Evolutionary conservation across 75 land plant genomes (phyloP).

Genomic region (Picea glauca): DNA sequence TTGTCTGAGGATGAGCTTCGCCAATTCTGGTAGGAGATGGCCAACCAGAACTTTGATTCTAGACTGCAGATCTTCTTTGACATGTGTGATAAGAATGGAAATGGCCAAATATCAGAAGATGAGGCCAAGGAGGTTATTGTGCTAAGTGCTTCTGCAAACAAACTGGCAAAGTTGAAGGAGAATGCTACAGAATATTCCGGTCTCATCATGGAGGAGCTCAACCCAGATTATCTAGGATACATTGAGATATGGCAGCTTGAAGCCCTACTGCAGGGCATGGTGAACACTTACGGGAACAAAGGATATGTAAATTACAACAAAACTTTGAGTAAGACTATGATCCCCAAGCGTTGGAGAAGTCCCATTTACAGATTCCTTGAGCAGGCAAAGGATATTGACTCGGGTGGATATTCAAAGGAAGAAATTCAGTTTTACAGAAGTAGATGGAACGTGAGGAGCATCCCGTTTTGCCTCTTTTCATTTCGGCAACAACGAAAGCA

Average conservation of each 20-base stretch:
- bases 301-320: too few relatives aligned
- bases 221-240: conserved; percentile 71
- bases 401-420: too few relatives aligned
- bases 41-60: conserved; percentile 36
- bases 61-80: conserved; percentile 43
- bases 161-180: conserved; percentile 70
- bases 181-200: conserved; percentile 87
- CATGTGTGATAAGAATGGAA: conserved; percentile 41
- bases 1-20: conserved; percentile 25
- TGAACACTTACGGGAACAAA: too few relatives aligned
- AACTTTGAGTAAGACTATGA: too few relatives aligned
- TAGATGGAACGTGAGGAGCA: too few relatives aligned
- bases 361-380: too few relatives aligned
- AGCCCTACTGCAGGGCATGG: not conserved
- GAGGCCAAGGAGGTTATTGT: conserved; percentile 66
- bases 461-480: too few relatives aligned
- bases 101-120: conserved; percentile 35
- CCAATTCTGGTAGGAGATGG: conserved; percentile 34
- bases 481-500: too few relatives aligned
- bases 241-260: conserved; percentile 48
- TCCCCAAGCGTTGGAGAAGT: too few relatives aligned
- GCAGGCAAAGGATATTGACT: too few relatives aligned
- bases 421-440: too few relatives aligned
- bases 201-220: conserved; percentile 86
- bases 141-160: conserved; percentile 84